These are phyloP conservation scores for Aureobasidium subglaciale DNA, from an alignment of 2,329 filamentous ascomycete species.

Conservation along the genomic window DNA sequence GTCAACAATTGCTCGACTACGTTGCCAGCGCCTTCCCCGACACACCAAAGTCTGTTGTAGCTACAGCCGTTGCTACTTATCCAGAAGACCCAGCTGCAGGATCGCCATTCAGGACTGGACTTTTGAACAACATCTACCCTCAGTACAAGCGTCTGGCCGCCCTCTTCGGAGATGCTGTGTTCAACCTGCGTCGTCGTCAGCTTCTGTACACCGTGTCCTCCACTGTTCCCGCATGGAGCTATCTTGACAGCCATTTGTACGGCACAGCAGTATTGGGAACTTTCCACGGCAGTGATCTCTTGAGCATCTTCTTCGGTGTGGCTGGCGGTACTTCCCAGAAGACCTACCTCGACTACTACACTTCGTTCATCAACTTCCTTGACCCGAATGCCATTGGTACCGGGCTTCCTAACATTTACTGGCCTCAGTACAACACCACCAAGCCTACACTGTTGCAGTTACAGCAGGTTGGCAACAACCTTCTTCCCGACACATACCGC, in stretches of 20 bases:
- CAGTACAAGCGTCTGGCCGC: slow-evolving; percentile 72
- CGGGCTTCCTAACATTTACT: slow-evolving; percentile 34
- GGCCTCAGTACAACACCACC: slow-evolving; percentile 48
- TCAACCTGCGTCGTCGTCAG: slow-evolving; percentile 62
- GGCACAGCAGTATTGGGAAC: slow-evolving; percentile 67
- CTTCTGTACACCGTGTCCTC: slow-evolving; percentile 48
- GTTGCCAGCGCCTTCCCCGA: slow-evolving; percentile 55
- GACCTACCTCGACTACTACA: slow-evolving; percentile 61
- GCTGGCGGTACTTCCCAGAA: slow-evolving; percentile 18
- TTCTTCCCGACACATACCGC: slow-evolving; percentile 36
- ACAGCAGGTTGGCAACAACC: slow-evolving; percentile 29
- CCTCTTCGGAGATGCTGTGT: slow-evolving; percentile 66
- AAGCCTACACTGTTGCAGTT: slow-evolving; percentile 47
- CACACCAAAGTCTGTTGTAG: slow-evolving; percentile 43
- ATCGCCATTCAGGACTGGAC: slow-evolving; percentile 63
- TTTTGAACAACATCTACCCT: slow-evolving; percentile 66
- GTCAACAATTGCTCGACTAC: slow-evolving; percentile 53
- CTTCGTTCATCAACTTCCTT: slow-evolving; percentile 62
- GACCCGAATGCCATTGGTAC: slow-evolving; percentile 57
- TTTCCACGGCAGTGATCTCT: slow-evolving; percentile 63
- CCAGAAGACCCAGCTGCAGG: slow-evolving; percentile 50
- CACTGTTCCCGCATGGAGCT: slow-evolving; percentile 63
- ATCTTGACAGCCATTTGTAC: slow-evolving; percentile 65
- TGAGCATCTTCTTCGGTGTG: slow-evolving; percentile 64
- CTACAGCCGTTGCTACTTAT: slow-evolving; percentile 56